Base-by-base conservation (phyloP, 1,139 yeast genomes). In the Torulaspora pretoriensis region DNA sequence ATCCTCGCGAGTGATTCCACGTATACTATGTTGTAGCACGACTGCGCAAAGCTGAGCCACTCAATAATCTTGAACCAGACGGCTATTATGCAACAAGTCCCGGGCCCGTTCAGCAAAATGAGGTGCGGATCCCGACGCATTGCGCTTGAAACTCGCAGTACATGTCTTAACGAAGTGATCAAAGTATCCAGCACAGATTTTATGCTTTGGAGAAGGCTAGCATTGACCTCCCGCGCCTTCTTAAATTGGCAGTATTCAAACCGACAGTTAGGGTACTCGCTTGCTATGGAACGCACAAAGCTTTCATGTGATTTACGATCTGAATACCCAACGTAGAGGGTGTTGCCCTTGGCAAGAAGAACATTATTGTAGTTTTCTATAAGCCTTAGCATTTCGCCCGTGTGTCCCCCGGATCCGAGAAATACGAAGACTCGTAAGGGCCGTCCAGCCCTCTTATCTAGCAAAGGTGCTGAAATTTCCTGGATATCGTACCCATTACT, bases 1-100 rank as follows among this genome's bases (percentile, higher is more conserved):
- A 90, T 97, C 38, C 99, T 70, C 0, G 98, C 98, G 41, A 92
- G 71, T 38, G 95, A 84, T 65, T 92, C 99, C 22, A 92, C 71
- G 59, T 90, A 92, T 1, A 92, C 66, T 25, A 92, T 81, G 46
- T 78, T 72, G 0, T 88, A 84, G 4, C 79, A 52, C 47, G 74
- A 66, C 58, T 65, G 63, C 39, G 61, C 49, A 13, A 57, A 13
- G 3, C 80, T 77, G 49, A 82, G 4, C 46, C 48, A 68, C 3
- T 74, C 53, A 44, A 83, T 74, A 12, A 83, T 60, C 1, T 83
- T 73, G 46, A 81, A 77, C 47, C 92, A 85, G 23, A 87, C 65
- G 1, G 95, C 83, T 2, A 90, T 88, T 10, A 63, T 51, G 35
- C 64, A 62, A 45, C 90, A 74, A 0, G 97, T 88, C 0, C 97